phyloP scores from a whole-genome alignment of 352 stramenopile species.

The Globisporangium camurandrum region DNA sequence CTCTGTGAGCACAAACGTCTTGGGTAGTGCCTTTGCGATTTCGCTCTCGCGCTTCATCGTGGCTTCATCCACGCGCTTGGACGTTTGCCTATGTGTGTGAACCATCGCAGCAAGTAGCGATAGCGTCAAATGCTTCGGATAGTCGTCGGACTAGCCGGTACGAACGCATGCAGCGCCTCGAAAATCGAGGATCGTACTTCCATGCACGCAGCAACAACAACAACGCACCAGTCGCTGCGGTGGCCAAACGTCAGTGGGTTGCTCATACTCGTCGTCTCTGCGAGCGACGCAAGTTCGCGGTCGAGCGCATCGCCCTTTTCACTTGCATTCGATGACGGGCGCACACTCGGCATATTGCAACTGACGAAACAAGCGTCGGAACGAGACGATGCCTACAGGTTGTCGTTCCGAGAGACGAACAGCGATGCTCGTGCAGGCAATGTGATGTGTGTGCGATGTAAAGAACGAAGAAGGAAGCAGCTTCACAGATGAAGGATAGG shows the following conservation, averaged over 20 bases:
- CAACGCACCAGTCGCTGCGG: conserved; percentile 53
- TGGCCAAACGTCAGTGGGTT: conserved; percentile 75
- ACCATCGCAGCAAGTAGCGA: no score
- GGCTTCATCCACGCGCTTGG: conserved; percentile 26
- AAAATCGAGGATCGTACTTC: no score
- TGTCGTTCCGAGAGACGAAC: no score
- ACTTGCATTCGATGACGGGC: neutral
- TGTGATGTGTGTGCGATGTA: no score
- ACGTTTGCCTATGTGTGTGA: conserved; percentile 34
- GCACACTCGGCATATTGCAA: neutral
- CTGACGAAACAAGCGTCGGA: no score
- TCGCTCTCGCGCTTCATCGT: conserved; percentile 32
- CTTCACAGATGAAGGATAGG: no score
- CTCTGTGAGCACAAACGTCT: conserved; percentile 63
- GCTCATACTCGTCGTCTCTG: conserved; percentile 67
- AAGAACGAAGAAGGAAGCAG: no score
- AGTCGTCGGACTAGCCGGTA: no score
- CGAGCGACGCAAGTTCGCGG: conserved; percentile 54
- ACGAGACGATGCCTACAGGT: no score
- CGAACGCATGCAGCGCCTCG: no score
- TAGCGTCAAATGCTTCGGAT: no score
- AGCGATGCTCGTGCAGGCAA: no score
- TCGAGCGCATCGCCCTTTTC: conserved; percentile 46
- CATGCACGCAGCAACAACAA: neutral
- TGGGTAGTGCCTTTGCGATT: conserved; percentile 43